Evolutionary conservation across 176 grass and related monocot species (phyloP), one percentile per base, ranked within the genome.

Genomic region (Olyra latifolia): DNA sequence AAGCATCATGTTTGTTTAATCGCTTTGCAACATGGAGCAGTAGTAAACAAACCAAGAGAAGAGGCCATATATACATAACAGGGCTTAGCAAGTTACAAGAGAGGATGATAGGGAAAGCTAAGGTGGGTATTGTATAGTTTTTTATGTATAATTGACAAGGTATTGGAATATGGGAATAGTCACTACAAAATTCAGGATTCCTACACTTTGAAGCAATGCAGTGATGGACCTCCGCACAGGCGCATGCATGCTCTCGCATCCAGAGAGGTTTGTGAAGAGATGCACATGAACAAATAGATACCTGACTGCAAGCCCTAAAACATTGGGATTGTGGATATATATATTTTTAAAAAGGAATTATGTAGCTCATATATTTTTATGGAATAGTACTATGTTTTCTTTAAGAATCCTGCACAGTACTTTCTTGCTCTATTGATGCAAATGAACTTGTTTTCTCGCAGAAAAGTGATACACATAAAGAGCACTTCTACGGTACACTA

Each of bases 11-110:
- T 59, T 59, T 53, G 20, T 82, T 77, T 46, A 77, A 53, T 46
- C 55, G 54, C 46, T 38, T 14, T 70, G 57, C 72, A 38, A 42
- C 72, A 82, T 8, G 32, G 32, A 47, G 62, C 35, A 55, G 46
- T 22, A 58, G 43, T 77, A 80, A 68, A 80, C 61, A 74, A 74
- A 80, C 40, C 59, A 57, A 61, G 46, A 46, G 56, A 69, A 69
- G 4, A 69, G 4, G 13, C 1, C 72, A 77, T 24, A 46, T 49
- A 58, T 24, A 46, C 62, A 58, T 57, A 45, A 35, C 38, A 75
- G 38, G 68, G 52, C 52, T 8, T 60, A 12, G 38, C 50, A 58
- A 12, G 63, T 66, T 4, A 22, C 10, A 65, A 49, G 29, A 38
- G 39, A 82, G 62, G 43, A 61, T 62, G 69, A 53, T 46, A 75